These are phyloP conservation scores for Fusarium poae DNA, from an alignment of 2,329 filamentous ascomycete species.

Conservation along the genomic window DNA sequence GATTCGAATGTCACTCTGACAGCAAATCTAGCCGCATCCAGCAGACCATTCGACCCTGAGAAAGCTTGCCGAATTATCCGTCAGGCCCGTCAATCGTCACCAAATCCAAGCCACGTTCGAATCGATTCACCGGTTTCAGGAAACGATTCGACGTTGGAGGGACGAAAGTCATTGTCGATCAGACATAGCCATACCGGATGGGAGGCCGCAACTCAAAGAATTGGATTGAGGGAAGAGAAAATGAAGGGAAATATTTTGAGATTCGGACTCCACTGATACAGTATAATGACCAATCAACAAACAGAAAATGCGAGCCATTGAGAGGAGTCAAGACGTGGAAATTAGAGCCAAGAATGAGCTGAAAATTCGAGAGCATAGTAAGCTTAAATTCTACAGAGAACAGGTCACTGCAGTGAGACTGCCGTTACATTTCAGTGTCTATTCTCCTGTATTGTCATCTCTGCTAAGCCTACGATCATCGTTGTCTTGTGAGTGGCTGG, in stretches of 20 bases:
- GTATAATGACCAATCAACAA: not conserved
- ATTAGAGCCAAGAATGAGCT: not conserved
- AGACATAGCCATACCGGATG: not conserved
- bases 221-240: not conserved
- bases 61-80: not conserved
- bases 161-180: not conserved
- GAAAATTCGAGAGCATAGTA: not conserved
- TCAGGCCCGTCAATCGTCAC: slow-evolving; percentile 4
- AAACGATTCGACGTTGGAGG: not conserved
- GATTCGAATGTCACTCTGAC: not conserved
- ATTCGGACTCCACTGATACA: not conserved
- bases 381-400: not conserved
- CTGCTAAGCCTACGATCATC: not conserved
- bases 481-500: not conserved
- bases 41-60: slow-evolving; percentile 7
- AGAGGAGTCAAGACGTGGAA: not conserved
- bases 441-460: not conserved
- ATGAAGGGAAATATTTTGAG: not conserved
- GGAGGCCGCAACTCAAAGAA: slow-evolving; percentile 7
- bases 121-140: not conserved
- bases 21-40: not conserved
- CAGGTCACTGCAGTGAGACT: not conserved
- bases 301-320: not conserved
- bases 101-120: slow-evolving; percentile 18
- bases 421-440: not conserved